Base-by-base conservation (phyloP, 306 rosid species). In the Cicer arietinum region DNA sequence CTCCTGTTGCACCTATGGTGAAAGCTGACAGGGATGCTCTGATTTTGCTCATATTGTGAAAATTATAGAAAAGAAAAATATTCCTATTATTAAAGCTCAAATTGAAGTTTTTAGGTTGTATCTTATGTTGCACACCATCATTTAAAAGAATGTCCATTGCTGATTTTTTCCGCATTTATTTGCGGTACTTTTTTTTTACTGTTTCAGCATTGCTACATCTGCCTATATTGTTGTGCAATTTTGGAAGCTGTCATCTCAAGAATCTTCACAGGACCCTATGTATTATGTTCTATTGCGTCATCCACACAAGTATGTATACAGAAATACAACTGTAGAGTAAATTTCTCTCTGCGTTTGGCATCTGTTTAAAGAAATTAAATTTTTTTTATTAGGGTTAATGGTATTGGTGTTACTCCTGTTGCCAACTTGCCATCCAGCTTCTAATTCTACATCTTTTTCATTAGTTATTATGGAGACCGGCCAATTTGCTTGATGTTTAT, bases 171-270 rank as follows among this genome's bases (percentile, higher is more conserved):
- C 60, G 43, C 50, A 57, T 42, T 60, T 50, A 8, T 35, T 64
- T 73, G 17, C 45, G 39, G 18, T 41, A 10, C n/a, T 45, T 2
- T 14, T 7, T 41, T 30, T 73, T 50, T 7, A 35, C 58, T 72
- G 59, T 82, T 78, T 71, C 86, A 94, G 98, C 85, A 75, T 90
- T 65, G 56, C 87, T 48, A 83, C 96, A 35, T 84, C 89, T 58
- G 88, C 78, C 76, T 91, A 88, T 74, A 82, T 90, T 75, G 78
- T 87, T 63, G n/a, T 86, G 73, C 97, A 88, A 86, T 71, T 91
- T 47, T 74, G 79, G 85, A 89, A 87, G 90, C 84, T 94, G 54
- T 87, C 98, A 44, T 71, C 86, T 73, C 86, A 87, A 85, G 90
- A 91, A 77, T 83, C 87, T 58, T 83, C 82, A 39, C 86, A 75